Base-by-base conservation (phyloP, 352 stramenopile species). In the Phytophthora boehmeriae region DNA sequence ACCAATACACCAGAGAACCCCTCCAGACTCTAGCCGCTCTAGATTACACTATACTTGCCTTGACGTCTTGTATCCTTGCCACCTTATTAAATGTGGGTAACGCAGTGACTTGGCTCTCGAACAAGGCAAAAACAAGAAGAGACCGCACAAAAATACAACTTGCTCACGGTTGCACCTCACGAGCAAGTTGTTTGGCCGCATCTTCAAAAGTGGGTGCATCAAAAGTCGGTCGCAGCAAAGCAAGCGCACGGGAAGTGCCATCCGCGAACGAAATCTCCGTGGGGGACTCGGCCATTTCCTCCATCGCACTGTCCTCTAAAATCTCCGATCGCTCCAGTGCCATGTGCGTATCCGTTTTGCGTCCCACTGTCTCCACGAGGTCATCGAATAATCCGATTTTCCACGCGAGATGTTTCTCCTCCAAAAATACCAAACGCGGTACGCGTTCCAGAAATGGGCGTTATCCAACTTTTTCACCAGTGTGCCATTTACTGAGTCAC, bases 381-480 rank as follows among this genome's bases (percentile, higher is more conserved):
- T 92, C 77, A 56, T 95, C 83, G 59, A 94, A 94, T 2, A 95
- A 53, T 0, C 80, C 75, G 48, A 75, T 74, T 52, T 90, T 86
- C 83, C 87, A 93, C 30, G 81, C 83, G 14, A 80, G 50, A 68
- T 95, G 83, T 55, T 95, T 95, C 39, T 67, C 54, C 41, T 88
- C 70, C 51, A 95, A 71, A 93, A 94, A 56, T 89, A 73, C 38
- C 90, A 83, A 44, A 90, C 82, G 13, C 68, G 66, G 55, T 81
- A 84, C 4, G 83, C 87, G 47, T 93, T 82, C 85, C 85, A 94
- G 53, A 95, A 95, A 44, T 93, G 81, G 10, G 87, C 87, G 60
- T 94, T 94, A 63, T 93, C 85, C 42, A 93, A 66, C 60, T 95
- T 95, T 41, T 76, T 78, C 41, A 95, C 69, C 53, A 90, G 71